These are phyloP conservation scores for Rauvolfia tetraphylla DNA, from an alignment of 257 asterid species.

Conservation along the genomic window DNA sequence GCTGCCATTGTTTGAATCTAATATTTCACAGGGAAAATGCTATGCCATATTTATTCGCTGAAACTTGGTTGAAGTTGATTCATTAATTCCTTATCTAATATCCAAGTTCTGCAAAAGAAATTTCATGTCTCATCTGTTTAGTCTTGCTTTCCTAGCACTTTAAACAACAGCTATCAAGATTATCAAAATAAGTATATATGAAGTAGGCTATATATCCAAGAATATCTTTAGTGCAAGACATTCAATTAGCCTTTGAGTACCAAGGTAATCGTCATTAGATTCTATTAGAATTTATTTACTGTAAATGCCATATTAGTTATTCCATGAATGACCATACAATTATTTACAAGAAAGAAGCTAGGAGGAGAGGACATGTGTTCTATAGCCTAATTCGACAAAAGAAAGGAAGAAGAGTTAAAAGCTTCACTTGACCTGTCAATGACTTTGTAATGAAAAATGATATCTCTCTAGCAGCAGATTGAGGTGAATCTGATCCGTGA, in stretches of 20 bases:
- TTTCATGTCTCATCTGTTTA: slow-evolving; percentile 1
- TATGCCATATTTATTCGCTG: background rate
- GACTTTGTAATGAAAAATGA: slow-evolving; percentile 53
- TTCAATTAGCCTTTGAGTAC: background rate
- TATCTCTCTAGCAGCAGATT: slow-evolving; percentile 73
- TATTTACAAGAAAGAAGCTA: background rate
- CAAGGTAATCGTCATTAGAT: background rate
- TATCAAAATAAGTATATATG: background rate
- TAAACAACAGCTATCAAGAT: background rate
- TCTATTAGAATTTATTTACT: background rate
- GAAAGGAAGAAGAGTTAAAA: background rate
- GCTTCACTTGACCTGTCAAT: slow-evolving; percentile 46
- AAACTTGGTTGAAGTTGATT: background rate
- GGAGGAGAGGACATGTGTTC: background rate
- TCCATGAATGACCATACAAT: background rate
- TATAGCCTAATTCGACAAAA: background rate
- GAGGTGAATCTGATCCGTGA: slow-evolving; percentile 83
- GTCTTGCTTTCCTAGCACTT: background rate
- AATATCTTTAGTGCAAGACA: background rate
- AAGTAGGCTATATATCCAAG: background rate
- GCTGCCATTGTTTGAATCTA: background rate
- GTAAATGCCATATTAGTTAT: background rate
- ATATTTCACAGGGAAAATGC: background rate
- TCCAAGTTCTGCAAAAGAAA: background rate
- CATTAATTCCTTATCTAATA: background rate